Conservation (phyloP, 768 basidiomycete species). For the Pleurotus giganteus region DNA sequence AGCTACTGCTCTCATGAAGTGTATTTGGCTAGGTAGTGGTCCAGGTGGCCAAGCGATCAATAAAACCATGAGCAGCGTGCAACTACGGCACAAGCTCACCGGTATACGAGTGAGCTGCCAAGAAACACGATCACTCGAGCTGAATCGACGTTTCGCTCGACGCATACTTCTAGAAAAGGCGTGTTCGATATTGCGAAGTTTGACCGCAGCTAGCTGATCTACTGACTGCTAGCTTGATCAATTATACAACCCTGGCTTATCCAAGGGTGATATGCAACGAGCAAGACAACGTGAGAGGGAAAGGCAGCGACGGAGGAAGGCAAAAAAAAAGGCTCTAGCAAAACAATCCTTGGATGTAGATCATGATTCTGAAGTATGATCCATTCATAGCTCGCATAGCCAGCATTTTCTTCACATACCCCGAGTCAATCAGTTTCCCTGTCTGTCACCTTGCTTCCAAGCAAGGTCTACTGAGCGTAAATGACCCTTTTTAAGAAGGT, state of each 20-base stretch:
- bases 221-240: constrained; percentile 58
- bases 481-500: no score
- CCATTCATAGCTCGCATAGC: no score
- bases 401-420: no score
- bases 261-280: constrained; percentile 62
- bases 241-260: constrained; percentile 71
- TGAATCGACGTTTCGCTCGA: constrained; percentile 79
- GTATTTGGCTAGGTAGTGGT: constrained; percentile 62
- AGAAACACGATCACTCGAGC: constrained; percentile 78
- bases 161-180: constrained; percentile 75
- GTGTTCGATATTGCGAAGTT: constrained; percentile 32
- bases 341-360: constrained; percentile 23
- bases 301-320: constrained; percentile 72
- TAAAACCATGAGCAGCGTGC: constrained; percentile 91
- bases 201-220: constrained; percentile 18
- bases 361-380: constrained; percentile 10
- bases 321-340: constrained; percentile 58
- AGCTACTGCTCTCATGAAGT: neutral
- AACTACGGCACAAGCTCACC: constrained; percentile 85
- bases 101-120: constrained; percentile 87
- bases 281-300: constrained; percentile 79
- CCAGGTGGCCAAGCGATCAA: constrained; percentile 98
- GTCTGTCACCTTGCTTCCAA: no score
- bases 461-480: no score
- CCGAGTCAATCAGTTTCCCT: no score